Evolutionary conservation across 345 rosid genomes (phyloP).

Genomic region (Lepidium africanum): DNA sequence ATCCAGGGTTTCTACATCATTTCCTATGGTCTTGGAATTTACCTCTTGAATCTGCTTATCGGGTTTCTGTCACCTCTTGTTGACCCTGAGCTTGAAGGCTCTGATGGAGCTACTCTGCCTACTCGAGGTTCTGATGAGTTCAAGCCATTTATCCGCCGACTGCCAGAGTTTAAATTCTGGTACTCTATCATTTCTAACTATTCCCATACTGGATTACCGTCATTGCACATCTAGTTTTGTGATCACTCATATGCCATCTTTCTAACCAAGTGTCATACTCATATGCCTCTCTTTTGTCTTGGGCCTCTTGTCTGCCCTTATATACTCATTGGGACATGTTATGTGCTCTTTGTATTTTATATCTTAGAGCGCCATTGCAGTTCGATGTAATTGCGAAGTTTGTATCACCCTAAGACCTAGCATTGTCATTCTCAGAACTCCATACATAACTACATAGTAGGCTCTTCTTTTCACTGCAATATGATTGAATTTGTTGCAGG

Average conservation of each 20-base stretch:
- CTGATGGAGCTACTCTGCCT: slow-evolving; percentile 76
- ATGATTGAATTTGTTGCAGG: slow-evolving; percentile 28
- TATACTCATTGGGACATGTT: neutral
- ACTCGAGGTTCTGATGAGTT: slow-evolving; percentile 97
- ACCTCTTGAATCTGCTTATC: slow-evolving; percentile 74
- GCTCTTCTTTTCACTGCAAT: neutral
- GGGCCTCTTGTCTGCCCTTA: neutral
- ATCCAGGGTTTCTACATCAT: slow-evolving; percentile 84
- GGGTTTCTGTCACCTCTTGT: slow-evolving; percentile 93
- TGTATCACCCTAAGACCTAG: neutral
- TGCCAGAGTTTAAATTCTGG: slow-evolving; percentile 98
- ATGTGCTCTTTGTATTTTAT: neutral
- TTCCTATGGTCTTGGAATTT: slow-evolving; percentile 89
- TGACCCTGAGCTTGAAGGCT: slow-evolving; percentile 58
- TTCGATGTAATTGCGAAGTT: neutral
- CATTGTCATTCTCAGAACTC: neutral
- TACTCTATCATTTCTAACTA: neutral
- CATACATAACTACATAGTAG: neutral
- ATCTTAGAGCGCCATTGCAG: neutral
- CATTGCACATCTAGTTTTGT: neutral
- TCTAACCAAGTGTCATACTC: neutral
- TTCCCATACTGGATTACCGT: neutral
- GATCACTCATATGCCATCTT: neutral
- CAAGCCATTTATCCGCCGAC: slow-evolving; percentile 92
- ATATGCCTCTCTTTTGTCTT: neutral